Evolutionary conservation across 495 filamentous ascomycete species (phyloP).

Genomic region (Platismatia glauca): DNA sequence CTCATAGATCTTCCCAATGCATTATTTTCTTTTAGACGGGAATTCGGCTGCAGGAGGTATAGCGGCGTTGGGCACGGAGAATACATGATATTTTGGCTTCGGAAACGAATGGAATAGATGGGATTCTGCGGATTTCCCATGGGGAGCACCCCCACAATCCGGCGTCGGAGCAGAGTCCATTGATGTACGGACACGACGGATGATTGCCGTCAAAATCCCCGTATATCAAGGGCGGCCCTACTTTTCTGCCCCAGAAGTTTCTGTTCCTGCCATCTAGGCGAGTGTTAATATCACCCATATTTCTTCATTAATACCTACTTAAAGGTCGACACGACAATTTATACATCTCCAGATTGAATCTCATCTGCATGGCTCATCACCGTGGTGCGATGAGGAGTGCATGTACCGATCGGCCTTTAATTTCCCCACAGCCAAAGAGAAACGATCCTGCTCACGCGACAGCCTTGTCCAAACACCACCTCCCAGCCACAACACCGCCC

Average conservation of each 20-base stretch:
- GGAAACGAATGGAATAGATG: neutral
- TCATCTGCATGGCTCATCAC: slow-evolving; percentile 1
- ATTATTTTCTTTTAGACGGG: neutral
- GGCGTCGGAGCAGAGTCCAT: neutral
- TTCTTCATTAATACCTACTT: no score
- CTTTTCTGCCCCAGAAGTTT: neutral
- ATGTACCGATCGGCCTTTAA: neutral
- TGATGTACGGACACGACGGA: neutral
- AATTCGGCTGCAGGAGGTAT: neutral
- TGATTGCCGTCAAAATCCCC: neutral
- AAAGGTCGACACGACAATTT: neutral
- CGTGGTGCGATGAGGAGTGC: neutral
- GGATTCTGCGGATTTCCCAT: neutral
- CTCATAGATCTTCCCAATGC: neutral
- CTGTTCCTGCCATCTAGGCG: neutral
- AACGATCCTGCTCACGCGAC: slow-evolving; percentile 10
- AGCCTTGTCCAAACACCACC: neutral
- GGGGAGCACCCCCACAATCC: neutral
- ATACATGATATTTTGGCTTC: neutral
- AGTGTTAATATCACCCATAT: no score
- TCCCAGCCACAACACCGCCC: neutral
- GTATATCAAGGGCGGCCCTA: neutral
- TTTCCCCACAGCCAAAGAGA: neutral
- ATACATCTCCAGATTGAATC: neutral
- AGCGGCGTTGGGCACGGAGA: neutral